Evolutionary conservation across 1,284 basidiomycete genomes (phyloP).

Genomic region (Meripilus lineatus): DNA sequence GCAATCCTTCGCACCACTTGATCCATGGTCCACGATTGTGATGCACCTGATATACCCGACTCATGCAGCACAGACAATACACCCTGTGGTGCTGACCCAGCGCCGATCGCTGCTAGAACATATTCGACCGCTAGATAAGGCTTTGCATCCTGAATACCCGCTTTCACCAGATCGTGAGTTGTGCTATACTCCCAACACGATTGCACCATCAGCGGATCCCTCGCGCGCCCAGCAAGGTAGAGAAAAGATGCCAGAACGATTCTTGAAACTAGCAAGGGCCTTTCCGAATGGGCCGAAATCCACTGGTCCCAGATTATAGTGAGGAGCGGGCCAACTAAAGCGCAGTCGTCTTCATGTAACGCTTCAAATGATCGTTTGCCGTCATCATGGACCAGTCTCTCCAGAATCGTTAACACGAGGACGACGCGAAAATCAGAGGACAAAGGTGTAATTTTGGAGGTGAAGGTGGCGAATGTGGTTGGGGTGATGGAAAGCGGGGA

Average conservation of each 20-base stretch:
- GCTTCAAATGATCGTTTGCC: not conserved
- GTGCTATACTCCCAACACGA: conserved; percentile 18
- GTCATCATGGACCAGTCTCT: not conserved
- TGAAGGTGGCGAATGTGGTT: too few species aligned
- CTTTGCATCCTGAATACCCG: not conserved
- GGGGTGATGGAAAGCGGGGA: too few species aligned
- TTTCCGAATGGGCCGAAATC: not conserved
- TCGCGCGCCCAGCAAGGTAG: conserved; percentile 34
- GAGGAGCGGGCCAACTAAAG: too few species aligned
- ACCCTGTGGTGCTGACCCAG: not conserved
- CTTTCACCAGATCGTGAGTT: not conserved
- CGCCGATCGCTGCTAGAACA: not conserved
- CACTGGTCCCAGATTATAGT: too few species aligned
- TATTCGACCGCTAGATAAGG: not conserved
- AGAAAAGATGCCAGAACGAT: conserved; percentile 43
- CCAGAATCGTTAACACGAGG: not conserved
- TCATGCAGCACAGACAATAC: not conserved
- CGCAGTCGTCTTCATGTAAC: too few species aligned
- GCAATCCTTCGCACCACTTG: too few species aligned
- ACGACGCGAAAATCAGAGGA: not conserved
- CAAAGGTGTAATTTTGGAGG: too few species aligned
- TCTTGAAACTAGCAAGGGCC: conserved; percentile 26
- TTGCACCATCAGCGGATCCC: conserved; percentile 33
- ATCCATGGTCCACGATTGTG: too few species aligned
- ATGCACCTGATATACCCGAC: not conserved